Conservation (phyloP, 176 grass and related monocot genomes). For the Hsuehochloa calcarea region DNA sequence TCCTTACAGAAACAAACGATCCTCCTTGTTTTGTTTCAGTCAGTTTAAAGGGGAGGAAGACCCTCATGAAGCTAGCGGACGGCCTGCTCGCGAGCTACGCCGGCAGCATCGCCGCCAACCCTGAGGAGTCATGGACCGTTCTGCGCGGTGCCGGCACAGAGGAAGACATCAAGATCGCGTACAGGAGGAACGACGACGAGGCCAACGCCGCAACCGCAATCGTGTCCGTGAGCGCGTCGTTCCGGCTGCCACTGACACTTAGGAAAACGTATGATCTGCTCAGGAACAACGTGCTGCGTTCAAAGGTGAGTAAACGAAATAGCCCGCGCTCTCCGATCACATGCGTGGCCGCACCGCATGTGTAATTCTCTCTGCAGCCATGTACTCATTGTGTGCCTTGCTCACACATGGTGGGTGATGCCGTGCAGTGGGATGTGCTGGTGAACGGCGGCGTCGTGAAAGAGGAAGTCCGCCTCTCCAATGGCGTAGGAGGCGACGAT, state of each 20-base stretch:
- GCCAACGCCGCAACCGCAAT: slow-evolving; percentile 7
- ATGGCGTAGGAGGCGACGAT: slow-evolving; percentile 29
- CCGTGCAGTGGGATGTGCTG: slow-evolving; percentile 61
- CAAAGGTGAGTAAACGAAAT: slow-evolving; percentile 16
- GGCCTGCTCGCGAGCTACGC: slow-evolving; percentile 39
- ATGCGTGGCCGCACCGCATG: neutral
- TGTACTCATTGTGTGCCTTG: neutral
- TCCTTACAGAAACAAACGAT: neutral
- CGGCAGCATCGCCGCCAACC: slow-evolving; percentile 23
- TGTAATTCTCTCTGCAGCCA: neutral
- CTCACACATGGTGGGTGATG: neutral
- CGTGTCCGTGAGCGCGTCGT: slow-evolving; percentile 42
- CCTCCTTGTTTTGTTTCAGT: slow-evolving; percentile 27
- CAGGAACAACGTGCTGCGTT: slow-evolving; percentile 26
- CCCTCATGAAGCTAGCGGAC: slow-evolving; percentile 51
- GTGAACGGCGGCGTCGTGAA: slow-evolving; percentile 26
- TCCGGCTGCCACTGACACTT: slow-evolving; percentile 36
- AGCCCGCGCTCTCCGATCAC: neutral
- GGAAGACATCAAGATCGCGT: slow-evolving; percentile 40
- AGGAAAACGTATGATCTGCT: slow-evolving; percentile 48
- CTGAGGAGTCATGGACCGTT: slow-evolving; percentile 31
- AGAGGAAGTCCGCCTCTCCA: slow-evolving; percentile 46
- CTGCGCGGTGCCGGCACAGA: slow-evolving; percentile 35
- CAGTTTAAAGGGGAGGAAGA: slow-evolving; percentile 35
- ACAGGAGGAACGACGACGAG: slow-evolving; percentile 15